Base-by-base conservation (phyloP, 192 early-diverging fungal species). In the Dissophora ornata region DNA sequence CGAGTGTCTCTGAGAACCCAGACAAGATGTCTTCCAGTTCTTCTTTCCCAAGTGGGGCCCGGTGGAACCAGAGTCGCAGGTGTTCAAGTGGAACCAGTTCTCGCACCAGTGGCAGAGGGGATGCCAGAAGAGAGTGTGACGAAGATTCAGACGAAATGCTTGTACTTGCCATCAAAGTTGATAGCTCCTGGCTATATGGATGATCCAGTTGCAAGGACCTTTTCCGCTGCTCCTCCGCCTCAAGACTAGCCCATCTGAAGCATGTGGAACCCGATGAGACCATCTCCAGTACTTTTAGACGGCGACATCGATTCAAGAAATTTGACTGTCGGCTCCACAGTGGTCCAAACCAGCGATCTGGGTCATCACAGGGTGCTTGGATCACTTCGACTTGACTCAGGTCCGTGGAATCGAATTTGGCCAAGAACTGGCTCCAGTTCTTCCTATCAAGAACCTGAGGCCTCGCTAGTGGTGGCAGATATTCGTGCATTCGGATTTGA, bases 211-310 rank as follows among this genome's bases (percentile, higher is more conserved):
- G n/a, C n/a, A n/a, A n/a, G n/a, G n/a, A n/a, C n/a, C n/a, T n/a
- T n/a, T n/a, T n/a, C n/a, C n/a, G n/a, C n/a, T n/a, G n/a, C n/a
- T n/a, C n/a, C n/a, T n/a, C n/a, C n/a, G n/a, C n/a, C n/a, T n/a
- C n/a, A n/a, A n/a, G n/a, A n/a, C 25, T 28, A 21, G 68, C 68
- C 68, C 58, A 70, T 4, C 12, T 30, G 19, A 70, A 70, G 8
- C n/a, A 30, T 4, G 18, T 24, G 13, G 50, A 51, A 3, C 58
- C 58, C 18, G 46, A 16, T 0, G 68, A 53, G 11, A 60, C 12
- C 30, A 48, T 47, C 6, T 55, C 30, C 3, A 48, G 24, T 2
- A 6, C 16, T 18, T n/a, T 70, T 26, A 70, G n/a, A 3, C 19
- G 25, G n/a, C 57, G 58, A 28, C 68, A 70, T 2, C 58, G 49